Base-by-base conservation (phyloP, 768 basidiomycete species). In the Boletellus emodensis region DNA sequence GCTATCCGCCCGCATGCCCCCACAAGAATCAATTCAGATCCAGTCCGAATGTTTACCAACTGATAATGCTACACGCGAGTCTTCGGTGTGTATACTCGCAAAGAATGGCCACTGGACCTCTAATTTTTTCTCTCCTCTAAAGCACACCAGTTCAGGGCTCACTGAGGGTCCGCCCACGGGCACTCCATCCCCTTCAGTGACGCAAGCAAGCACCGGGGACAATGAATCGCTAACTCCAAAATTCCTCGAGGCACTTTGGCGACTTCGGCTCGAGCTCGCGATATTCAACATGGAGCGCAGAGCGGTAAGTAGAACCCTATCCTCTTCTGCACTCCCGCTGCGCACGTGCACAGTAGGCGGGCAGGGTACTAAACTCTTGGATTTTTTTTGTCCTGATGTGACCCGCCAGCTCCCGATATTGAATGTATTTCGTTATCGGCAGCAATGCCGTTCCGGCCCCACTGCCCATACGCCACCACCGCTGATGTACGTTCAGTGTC, bases 211-310 rank as follows among this genome's bases (percentile, higher is more conserved):
- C 13, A 7, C 45, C 20, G n/a, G 30, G 30, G 30, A 30, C 30
- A 10, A 30, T 10, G 30, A 11, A 30, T 30, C 18, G 1, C 34
- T 53, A 18, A 7, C 20, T 15, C 52, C 61, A 6, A 46, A 57
- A 18, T 52, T 54, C 26, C 42, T 62, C n/a, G 53, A 43, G 10
- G 50, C 44, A 10, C 48, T 62, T 14, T 62, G 61, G 61, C 46
- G 43, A 35, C 13, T 54, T 37, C 53, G 55, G 6, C 55, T 63
- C 24, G 52, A 60, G 30, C 41, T 52, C 3, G 61, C 53, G 5
- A 55, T 63, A 42, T 62, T 57, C 49, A 17, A 40, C 26, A 30
- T 63, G 4, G 61, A 63, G n/a, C 58, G 61, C 33, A 57, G 49
- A 53, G 58, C 49, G 51, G 61, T 63, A 46, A 10, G 61, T 63